These are phyloP conservation scores for Dothideomycetes sp. DNA, from an alignment of 2,329 filamentous ascomycete species.

Conservation along the genomic window DNA sequence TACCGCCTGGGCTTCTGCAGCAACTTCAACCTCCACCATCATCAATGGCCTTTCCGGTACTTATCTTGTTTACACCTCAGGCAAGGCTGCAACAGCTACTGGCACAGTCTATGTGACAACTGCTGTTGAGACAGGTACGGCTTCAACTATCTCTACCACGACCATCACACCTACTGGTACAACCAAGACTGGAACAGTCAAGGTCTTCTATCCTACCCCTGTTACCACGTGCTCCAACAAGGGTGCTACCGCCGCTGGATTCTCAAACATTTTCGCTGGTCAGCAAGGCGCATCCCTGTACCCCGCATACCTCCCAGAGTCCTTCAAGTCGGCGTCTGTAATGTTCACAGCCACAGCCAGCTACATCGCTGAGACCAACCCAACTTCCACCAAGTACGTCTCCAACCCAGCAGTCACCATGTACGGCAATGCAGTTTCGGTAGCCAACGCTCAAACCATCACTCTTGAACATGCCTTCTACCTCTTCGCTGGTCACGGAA, in stretches of 20 bases:
- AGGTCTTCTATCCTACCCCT: conserved; percentile 12
- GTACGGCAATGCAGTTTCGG: not conserved
- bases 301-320: conserved; percentile 11
- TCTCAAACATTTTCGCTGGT: conserved; percentile 7
- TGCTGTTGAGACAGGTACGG: conserved; percentile 7
- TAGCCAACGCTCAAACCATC: not conserved
- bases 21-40: conserved; percentile 7
- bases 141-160: conserved; percentile 8
- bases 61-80: conserved; percentile 11
- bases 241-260: not conserved
- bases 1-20: conserved; percentile 10
- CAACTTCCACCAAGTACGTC: not conserved
- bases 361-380: conserved; percentile 12
- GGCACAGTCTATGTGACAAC: conserved; percentile 11
- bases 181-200: conserved; percentile 7
- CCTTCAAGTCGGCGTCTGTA: conserved; percentile 4
- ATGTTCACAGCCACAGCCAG: not conserved
- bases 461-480: conserved; percentile 14
- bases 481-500: conserved; percentile 13
- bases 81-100: conserved; percentile 3
- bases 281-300: conserved; percentile 6
- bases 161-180: not conserved
- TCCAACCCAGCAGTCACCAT: not conserved
- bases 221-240: conserved; percentile 10
- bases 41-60: conserved; percentile 11